Conservation (phyloP, 768 basidiomycete species). For the Gloeopeniophorella convolvens region DNA sequence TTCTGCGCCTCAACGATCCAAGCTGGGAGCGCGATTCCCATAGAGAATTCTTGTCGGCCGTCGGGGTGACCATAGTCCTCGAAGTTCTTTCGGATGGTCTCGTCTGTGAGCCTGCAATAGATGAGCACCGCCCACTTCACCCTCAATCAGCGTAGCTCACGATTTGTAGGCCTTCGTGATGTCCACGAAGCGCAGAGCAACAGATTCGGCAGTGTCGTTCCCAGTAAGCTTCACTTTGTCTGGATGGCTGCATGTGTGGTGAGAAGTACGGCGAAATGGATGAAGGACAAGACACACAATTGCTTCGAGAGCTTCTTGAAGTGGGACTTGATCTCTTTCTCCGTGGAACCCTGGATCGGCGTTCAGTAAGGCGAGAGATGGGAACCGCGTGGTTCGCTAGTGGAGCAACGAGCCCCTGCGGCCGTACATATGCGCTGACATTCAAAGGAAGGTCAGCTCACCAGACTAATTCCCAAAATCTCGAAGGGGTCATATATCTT, state of each 20-base stretch:
- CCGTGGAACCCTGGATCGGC: conserved; percentile 46
- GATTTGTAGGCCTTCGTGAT: conserved; percentile 98
- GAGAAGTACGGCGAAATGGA: not conserved
- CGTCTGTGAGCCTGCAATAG: conserved; percentile 71
- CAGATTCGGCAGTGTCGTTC: conserved; percentile 82
- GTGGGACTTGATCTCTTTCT: conserved; percentile 93
- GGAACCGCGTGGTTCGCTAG: not conserved
- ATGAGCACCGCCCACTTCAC: conserved; percentile 1
- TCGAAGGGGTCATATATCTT: conserved; percentile 91
- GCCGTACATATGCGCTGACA: not conserved
- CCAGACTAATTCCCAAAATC: conserved; percentile 73
- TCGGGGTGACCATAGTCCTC: conserved; percentile 91
- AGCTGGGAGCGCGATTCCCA: conserved; percentile 90
- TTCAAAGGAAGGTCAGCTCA: conserved; percentile 35
- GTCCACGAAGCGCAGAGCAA: conserved; percentile 81
- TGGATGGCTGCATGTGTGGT: conserved; percentile 61
- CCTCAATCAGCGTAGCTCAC: conserved; percentile 38
- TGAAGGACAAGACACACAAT: conserved; percentile 47
- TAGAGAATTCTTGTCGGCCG: conserved; percentile 88
- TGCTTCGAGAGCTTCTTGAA: conserved; percentile 87
- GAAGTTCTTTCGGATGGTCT: conserved; percentile 85
- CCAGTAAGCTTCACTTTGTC: conserved; percentile 86
- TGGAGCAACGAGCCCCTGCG: not conserved
- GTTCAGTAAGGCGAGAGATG: not conserved
- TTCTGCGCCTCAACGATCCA: conserved; percentile 94